A percentile compares a stretch with the other conserved stretches of the same genome.
These are phyloP conservation scores for Dicorynia guianensis DNA, from an alignment of 306 rosid species.

Conservation along the genomic window DNA sequence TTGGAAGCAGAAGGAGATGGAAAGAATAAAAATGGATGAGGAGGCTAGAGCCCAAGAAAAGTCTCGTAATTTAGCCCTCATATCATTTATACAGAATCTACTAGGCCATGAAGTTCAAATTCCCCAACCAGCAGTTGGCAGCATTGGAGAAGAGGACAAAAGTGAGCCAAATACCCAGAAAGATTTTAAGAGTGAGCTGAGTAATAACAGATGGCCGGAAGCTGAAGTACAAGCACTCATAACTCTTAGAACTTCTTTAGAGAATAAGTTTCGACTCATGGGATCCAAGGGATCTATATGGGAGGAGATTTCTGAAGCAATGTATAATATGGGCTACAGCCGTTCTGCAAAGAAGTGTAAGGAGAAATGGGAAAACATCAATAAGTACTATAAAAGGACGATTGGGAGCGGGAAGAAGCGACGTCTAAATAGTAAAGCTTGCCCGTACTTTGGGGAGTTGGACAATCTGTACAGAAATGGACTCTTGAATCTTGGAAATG, in stretches of 20 bases:
- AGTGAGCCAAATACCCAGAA: constrained; percentile 42
- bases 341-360: constrained; percentile 76
- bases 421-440: constrained; percentile 54
- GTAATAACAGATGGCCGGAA: constrained; percentile 75
- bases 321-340: constrained; percentile 62
- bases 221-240: constrained; percentile 79
- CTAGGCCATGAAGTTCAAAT: constrained; percentile 57
- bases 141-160: constrained; percentile 48
- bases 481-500: constrained; percentile 49
- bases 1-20: constrained; percentile 76
- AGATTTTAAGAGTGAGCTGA: constrained; percentile 45
- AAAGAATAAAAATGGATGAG: constrained; percentile 67
- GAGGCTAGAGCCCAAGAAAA: constrained; percentile 72
- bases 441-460: constrained; percentile 74
- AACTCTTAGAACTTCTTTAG: constrained; percentile 58
- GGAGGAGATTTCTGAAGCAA: constrained; percentile 79
- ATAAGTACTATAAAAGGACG: constrained; percentile 74
- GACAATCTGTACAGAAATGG: constrained; percentile 65
- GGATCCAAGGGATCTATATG: constrained; percentile 67
- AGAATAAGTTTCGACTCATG: constrained; percentile 51
- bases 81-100: constrained; percentile 66
- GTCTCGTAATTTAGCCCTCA: constrained; percentile 68
- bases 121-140: constrained; percentile 51
- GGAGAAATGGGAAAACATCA: constrained; percentile 93
- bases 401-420: constrained; percentile 62